phyloP scores from a whole-genome alignment of 305 asterid genomes.

The Withania somnifera region DNA sequence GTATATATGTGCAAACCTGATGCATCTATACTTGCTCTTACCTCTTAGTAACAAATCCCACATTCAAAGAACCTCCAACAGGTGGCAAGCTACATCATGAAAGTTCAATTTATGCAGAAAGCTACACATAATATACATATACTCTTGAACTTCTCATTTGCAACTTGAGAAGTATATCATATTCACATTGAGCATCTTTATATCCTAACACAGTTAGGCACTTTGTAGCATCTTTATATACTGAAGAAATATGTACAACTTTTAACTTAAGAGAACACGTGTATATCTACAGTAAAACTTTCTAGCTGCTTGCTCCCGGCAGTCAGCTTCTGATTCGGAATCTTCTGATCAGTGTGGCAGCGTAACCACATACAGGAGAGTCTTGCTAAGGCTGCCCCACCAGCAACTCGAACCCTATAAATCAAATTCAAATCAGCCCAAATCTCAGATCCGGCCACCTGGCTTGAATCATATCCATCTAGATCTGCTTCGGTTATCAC shows the following conservation, averaged over 20 bases:
- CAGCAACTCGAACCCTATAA: slow-evolving; percentile 32
- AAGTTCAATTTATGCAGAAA: neutral
- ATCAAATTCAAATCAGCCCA: slow-evolving; percentile 39
- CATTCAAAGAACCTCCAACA: neutral
- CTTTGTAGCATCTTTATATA: neutral
- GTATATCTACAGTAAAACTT: slow-evolving; percentile 33
- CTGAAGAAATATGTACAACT: slow-evolving; percentile 3
- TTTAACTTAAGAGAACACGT: slow-evolving; percentile 17
- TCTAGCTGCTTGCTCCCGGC: slow-evolving; percentile 12
- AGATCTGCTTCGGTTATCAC: slow-evolving; percentile 41
- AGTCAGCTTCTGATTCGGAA: slow-evolving; percentile 10
- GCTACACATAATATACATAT: neutral
- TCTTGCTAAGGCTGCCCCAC: slow-evolving; percentile 39
- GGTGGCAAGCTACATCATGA: too few species aligned
- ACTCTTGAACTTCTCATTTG: neutral
- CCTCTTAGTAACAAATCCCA: neutral
- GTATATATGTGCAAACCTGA: neutral
- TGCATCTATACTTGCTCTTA: neutral
- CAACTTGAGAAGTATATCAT: neutral
- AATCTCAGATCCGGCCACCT: slow-evolving; percentile 13
- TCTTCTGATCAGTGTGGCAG: slow-evolving; percentile 17
- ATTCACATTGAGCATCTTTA: neutral
- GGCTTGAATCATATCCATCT: slow-evolving; percentile 33
- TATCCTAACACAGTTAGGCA: neutral
- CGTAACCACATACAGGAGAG: slow-evolving; percentile 42